Evolutionary conservation across 164 flowering plant species (phyloP).

Genomic region (Piper longum): DNA sequence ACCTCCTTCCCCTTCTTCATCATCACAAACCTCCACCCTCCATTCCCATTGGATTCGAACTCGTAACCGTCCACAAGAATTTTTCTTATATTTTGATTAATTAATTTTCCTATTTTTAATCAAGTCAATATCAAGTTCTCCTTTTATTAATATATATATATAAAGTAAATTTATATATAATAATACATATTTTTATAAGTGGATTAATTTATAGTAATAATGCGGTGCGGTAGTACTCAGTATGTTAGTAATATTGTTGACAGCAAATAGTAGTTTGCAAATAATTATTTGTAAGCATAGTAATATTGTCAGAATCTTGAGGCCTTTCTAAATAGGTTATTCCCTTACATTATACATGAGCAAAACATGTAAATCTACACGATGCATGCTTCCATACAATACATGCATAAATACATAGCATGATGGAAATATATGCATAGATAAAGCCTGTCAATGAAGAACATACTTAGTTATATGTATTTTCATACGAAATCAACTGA

Average conservation of each 20-base stretch:
- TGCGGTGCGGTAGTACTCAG: too few species aligned
- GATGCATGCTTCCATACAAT: background rate
- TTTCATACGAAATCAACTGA: constrained; percentile 7
- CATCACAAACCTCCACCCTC: constrained; percentile 5
- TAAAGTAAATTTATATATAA: too few species aligned
- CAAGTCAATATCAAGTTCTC: too few species aligned
- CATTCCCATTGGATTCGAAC: background rate
- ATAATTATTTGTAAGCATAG: too few species aligned
- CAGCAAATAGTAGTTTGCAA: too few species aligned
- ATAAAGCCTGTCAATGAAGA: background rate
- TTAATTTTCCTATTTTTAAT: too few species aligned
- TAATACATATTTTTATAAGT: too few species aligned
- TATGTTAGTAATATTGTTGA: too few species aligned
- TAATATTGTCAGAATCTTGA: background rate
- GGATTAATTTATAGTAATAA: too few species aligned
- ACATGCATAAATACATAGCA: background rate
- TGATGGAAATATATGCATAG: background rate
- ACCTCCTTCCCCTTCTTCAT: constrained; percentile 9
- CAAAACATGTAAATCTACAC: background rate
- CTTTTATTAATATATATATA: too few species aligned
- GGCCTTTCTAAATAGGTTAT: background rate
- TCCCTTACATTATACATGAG: background rate
- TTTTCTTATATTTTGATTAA: too few species aligned
- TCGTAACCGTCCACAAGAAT: too few species aligned
- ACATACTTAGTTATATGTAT: background rate